Evolutionary conservation across 2,329 filamentous ascomycete genomes (phyloP), one percentile per base, ranked within the genome.

Genomic region (Iodosphaeria phyllophila): DNA sequence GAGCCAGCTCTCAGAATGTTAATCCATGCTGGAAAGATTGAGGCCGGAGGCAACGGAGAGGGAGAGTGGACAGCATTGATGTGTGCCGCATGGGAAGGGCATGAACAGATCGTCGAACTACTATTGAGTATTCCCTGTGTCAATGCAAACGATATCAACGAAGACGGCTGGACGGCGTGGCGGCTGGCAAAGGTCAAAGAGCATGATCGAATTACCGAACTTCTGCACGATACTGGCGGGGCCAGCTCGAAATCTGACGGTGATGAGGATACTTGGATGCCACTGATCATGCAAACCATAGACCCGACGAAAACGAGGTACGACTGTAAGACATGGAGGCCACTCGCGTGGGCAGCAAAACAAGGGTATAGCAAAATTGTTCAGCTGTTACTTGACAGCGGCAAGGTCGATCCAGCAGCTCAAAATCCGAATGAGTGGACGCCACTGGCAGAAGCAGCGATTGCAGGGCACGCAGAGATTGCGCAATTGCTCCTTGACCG

Each of bases 121-220:
- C 22, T 27, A 14, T 7, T 27, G 3, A 20, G 22, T n/a, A 18
- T 20, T 5, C 16, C 18, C 6, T 17, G 23, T n/a, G 18, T 13
- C 19, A 22, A 27, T 24, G 21, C 25, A 7, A 13, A 24, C 10
- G 10, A 13, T 5, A 24, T 13, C 14, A 21, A 26, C 26, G 11
- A 20, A 8, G 8, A 28, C 5, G 20, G 21, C 13, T 12, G 15
- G 21, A 23, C 21, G 15, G n/a, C n/a, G n/a, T n/a, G n/a, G n/a
- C n/a, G n/a, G n/a, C n/a, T n/a, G n/a, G n/a, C n/a, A n/a, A n/a
- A n/a, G n/a, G n/a, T n/a, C n/a, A n/a, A n/a, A n/a, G n/a, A n/a
- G n/a, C n/a, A n/a, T n/a, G n/a, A n/a, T n/a, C n/a, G n/a, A n/a
- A n/a, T n/a, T n/a, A n/a, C n/a, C n/a, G n/a, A n/a, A n/a, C n/a